Evolutionary conservation across 2,329 filamentous ascomycete species (phyloP).

Genomic region (Penicillium palitans): DNA sequence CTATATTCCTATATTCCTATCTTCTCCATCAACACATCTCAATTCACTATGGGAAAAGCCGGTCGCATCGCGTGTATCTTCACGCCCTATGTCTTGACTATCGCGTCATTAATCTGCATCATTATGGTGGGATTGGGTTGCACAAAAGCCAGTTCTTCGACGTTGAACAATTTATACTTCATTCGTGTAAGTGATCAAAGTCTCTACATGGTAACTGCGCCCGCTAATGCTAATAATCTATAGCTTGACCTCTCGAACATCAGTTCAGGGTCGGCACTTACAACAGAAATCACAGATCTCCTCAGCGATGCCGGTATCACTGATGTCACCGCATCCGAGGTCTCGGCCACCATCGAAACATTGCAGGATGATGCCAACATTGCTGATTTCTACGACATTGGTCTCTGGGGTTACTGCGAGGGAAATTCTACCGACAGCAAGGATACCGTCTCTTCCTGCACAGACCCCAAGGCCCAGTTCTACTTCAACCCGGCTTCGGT

Average conservation of each 20-base stretch:
- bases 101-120: slow-evolving; percentile 72
- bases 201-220: background rate
- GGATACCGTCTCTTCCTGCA: slow-evolving; percentile 62
- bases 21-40: background rate
- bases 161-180: slow-evolving; percentile 58
- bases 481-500: slow-evolving; percentile 70
- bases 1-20: background rate
- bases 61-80: slow-evolving; percentile 85
- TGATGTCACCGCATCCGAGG: slow-evolving; percentile 39
- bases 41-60: slow-evolving; percentile 62
- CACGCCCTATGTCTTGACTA: slow-evolving; percentile 77
- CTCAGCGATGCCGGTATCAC: slow-evolving; percentile 38
- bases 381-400: slow-evolving; percentile 75
- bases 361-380: slow-evolving; percentile 57
- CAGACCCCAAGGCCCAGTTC: slow-evolving; percentile 71
- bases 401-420: slow-evolving; percentile 84
- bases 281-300: slow-evolving; percentile 29
- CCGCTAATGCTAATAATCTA: background rate
- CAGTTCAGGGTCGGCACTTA: slow-evolving; percentile 47
- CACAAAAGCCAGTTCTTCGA: slow-evolving; percentile 50
- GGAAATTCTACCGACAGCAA: slow-evolving; percentile 57
- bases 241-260: slow-evolving; percentile 64
- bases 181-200: slow-evolving; percentile 43
- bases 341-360: slow-evolving; percentile 39
- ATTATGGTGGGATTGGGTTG: slow-evolving; percentile 60